phyloP scores from a whole-genome alignment of 2,329 filamentous ascomycete genomes.

The Zasmidium cellare region DNA sequence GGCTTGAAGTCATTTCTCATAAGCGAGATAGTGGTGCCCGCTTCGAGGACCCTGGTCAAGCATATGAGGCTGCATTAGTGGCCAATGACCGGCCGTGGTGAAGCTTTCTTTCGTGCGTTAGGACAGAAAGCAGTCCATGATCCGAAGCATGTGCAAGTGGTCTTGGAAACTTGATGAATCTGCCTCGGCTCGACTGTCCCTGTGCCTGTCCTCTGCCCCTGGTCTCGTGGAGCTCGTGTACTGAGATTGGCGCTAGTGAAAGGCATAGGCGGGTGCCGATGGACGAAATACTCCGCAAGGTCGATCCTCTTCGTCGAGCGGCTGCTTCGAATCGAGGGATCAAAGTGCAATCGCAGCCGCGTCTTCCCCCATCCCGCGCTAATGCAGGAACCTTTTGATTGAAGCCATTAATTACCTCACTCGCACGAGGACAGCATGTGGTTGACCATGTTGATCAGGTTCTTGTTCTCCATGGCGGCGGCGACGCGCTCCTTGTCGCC shows the following conservation, averaged over 20 bases:
- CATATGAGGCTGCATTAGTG: background rate
- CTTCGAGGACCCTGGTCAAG: no score
- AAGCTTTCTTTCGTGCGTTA: background rate
- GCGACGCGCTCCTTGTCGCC: slow-evolving; percentile 96
- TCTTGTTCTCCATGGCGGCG: slow-evolving; percentile 90
- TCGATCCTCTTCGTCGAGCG: background rate
- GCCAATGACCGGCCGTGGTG: background rate
- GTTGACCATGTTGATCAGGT: slow-evolving; percentile 79
- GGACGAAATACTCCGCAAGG: no score
- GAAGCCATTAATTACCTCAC: slow-evolving; percentile 14
- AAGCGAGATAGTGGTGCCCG: slow-evolving; percentile 1
- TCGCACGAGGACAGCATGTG: slow-evolving; percentile 71
- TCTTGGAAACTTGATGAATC: background rate
- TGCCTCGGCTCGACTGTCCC: slow-evolving; percentile 3
- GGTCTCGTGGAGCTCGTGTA: background rate
- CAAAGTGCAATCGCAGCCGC: background rate
- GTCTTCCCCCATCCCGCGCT: slow-evolving; percentile 10
- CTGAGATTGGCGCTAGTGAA: background rate
- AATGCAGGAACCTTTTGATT: slow-evolving; percentile 15
- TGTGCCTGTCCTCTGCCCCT: background rate
- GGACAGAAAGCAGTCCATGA: slow-evolving; percentile 1
- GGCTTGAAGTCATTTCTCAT: background rate
- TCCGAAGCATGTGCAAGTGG: slow-evolving; percentile 2
- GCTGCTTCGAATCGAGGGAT: background rate
- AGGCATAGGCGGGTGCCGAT: no score